Evolutionary conservation across 2,329 filamentous ascomycete genomes (phyloP).

Genomic region (Phyllosticta citriasiana): DNA sequence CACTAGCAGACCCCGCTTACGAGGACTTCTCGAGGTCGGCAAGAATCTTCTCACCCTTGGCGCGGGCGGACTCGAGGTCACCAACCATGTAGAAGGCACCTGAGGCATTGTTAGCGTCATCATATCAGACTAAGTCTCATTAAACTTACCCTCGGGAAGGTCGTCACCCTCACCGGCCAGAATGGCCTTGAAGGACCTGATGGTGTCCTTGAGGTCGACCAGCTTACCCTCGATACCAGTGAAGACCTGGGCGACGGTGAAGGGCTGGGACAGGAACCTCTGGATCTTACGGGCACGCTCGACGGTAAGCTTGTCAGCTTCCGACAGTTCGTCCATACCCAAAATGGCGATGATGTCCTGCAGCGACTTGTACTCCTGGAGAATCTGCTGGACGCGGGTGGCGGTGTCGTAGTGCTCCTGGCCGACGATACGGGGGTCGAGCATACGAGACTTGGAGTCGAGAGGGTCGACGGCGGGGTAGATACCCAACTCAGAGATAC

Average conservation of each 20-base stretch:
- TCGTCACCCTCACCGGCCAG: conserved; percentile 90
- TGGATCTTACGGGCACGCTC: conserved; percentile 99
- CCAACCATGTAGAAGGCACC: conserved; percentile 95
- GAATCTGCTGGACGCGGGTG: conserved; percentile 94
- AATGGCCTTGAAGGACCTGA: conserved; percentile 94
- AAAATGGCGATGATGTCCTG: conserved; percentile 99
- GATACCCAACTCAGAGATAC: conserved; percentile 99
- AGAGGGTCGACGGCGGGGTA: conserved; percentile 99
- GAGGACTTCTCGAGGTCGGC: conserved; percentile 65
- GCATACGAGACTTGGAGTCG: conserved; percentile 98
- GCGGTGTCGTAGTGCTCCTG: conserved; percentile 96
- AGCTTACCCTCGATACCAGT: conserved; percentile 93
- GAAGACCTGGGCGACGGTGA: conserved; percentile 82
- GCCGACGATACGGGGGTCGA: conserved; percentile 97
- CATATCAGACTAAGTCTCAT: not conserved
- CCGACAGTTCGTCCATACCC: conserved; percentile 99
- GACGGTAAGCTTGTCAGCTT: conserved; percentile 98
- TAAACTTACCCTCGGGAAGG: conserved; percentile 71
- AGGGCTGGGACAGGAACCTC: conserved; percentile 99
- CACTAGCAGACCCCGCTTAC: not conserved
- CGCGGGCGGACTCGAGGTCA: conserved; percentile 82
- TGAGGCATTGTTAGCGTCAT: conserved; percentile 15
- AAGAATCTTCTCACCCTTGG: conserved; percentile 99
- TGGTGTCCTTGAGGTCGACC: conserved; percentile 98
- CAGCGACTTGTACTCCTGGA: conserved; percentile 99